Evolutionary conservation across 129 eudicot species (phyloP).

Genomic region (Flaveria sonorensis): DNA sequence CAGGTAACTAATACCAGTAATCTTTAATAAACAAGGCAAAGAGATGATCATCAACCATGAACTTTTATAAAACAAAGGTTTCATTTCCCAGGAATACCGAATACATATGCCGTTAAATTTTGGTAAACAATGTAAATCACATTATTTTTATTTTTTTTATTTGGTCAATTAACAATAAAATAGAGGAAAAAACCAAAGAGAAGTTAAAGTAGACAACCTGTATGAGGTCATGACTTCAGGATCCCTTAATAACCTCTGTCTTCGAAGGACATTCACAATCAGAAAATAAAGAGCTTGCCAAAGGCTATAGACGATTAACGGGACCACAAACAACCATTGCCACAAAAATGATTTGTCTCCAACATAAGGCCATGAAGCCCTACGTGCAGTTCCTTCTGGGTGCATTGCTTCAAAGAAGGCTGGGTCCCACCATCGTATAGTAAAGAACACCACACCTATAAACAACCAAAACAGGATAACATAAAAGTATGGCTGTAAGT

Average conservation of each 20-base stretch:
- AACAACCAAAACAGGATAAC: not conserved
- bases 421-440: slow-evolving; percentile 99
- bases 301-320: slow-evolving; percentile 70
- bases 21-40: not conserved
- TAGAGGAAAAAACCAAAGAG: not conserved
- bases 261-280: slow-evolving; percentile 84
- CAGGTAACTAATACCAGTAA: not conserved
- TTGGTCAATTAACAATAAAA: not conserved
- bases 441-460: slow-evolving; percentile 90
- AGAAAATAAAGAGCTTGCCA: slow-evolving; percentile 93
- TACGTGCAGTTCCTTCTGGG: slow-evolving; percentile 72
- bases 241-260: slow-evolving; percentile 83
- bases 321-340: slow-evolving; percentile 94
- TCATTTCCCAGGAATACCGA: not conserved
- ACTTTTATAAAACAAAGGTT: not conserved
- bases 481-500: not conserved
- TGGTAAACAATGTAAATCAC: not conserved
- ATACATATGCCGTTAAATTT: not conserved
- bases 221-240: slow-evolving; percentile 99
- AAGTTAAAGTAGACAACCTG: slow-evolving; percentile 52
- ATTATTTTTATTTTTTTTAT: not conserved
- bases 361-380: slow-evolving; percentile 94
- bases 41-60: not conserved
- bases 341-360: slow-evolving; percentile 66
- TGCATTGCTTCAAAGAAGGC: slow-evolving; percentile 91